Evolutionary conservation across 176 grass and related monocot species (phyloP).

Genomic region (Bromus sterilis): DNA sequence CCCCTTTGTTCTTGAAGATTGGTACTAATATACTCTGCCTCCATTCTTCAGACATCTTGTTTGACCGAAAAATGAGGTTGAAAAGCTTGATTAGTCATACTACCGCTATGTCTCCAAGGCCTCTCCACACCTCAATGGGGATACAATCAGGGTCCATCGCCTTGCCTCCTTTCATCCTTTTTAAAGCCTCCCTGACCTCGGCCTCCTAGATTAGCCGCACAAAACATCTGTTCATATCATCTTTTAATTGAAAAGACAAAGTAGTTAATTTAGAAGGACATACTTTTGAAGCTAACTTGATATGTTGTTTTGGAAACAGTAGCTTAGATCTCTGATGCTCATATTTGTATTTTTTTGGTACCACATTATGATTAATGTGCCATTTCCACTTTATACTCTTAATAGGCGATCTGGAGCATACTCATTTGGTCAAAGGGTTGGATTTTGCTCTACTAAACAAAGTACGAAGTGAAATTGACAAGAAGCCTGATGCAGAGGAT

Average conservation of each 20-base stretch:
- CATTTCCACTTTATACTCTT: conserved; percentile 25
- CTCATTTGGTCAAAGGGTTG: conserved; percentile 98
- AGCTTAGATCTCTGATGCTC: not conserved
- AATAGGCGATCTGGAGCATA: conserved; percentile 95
- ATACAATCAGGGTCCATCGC: no score
- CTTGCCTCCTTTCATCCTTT: no score
- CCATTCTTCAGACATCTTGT: no score
- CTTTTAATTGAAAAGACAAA: not conserved
- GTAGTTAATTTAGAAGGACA: not conserved
- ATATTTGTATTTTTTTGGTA: not conserved
- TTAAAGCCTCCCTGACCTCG: no score
- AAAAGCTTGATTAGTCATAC: no score
- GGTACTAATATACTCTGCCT: no score
- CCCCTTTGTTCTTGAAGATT: no score
- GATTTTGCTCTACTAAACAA: conserved; percentile 99
- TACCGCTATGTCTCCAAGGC: no score
- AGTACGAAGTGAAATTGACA: conserved; percentile 97
- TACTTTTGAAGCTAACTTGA: conserved; percentile 15
- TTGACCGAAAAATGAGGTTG: no score
- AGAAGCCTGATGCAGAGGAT: conserved; percentile 90
- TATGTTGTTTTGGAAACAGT: not conserved
- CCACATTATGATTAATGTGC: conserved; percentile 8
- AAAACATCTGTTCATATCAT: no score
- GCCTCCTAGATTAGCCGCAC: no score
- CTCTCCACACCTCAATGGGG: no score